Percentiles rank a stretch among this genome's conserved stretches.
phyloP scores from a whole-genome alignment of 2,329 filamentous ascomycete species.

The Monosporascus ibericus region DNA sequence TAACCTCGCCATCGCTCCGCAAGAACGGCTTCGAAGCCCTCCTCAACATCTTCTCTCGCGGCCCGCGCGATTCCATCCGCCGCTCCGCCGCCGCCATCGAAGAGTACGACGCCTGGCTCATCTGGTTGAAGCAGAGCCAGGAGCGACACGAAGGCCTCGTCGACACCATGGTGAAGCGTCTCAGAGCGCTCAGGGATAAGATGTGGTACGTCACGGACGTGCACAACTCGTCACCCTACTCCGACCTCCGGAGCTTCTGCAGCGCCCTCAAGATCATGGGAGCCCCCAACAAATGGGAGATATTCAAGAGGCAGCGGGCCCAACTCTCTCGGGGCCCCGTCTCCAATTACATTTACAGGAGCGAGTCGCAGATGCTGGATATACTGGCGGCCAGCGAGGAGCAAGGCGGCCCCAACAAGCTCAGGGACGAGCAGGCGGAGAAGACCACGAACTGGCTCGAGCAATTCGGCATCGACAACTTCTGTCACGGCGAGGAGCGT shows the following conservation, averaged over 20 bases:
- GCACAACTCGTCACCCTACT: conserved; percentile 80
- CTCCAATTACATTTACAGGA: conserved; percentile 67
- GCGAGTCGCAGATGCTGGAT: conserved; percentile 80
- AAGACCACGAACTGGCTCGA: conserved; percentile 79
- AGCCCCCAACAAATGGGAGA: conserved; percentile 50
- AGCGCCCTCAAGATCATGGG: conserved; percentile 89
- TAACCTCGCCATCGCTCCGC: conserved; percentile 55
- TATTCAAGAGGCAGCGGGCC: conserved; percentile 43
- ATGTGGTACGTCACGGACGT: conserved; percentile 99
- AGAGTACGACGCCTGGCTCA: conserved; percentile 74
- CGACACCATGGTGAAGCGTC: conserved; percentile 66
- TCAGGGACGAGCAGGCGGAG: conserved; percentile 91
- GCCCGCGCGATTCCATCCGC: conserved; percentile 62
- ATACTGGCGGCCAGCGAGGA: conserved; percentile 76
- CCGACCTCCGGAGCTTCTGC: conserved; percentile 79
- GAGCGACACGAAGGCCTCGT: conserved; percentile 70
- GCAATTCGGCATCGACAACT: conserved; percentile 78
- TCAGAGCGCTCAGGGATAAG: conserved; percentile 79
- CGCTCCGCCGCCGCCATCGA: conserved; percentile 67
- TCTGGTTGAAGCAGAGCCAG: conserved; percentile 77
- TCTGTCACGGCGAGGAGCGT: conserved; percentile 89
- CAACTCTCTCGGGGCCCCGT: conserved; percentile 41
- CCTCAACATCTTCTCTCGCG: conserved; percentile 67
- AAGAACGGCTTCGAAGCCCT: conserved; percentile 65
- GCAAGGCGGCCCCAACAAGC: conserved; percentile 87